A percentile compares a stretch with the other conserved stretches of the same genome.
These are phyloP conservation scores for Paramyrothecium sp. DNA, from an alignment of 2,329 filamentous ascomycete species.

Conservation along the genomic window DNA sequence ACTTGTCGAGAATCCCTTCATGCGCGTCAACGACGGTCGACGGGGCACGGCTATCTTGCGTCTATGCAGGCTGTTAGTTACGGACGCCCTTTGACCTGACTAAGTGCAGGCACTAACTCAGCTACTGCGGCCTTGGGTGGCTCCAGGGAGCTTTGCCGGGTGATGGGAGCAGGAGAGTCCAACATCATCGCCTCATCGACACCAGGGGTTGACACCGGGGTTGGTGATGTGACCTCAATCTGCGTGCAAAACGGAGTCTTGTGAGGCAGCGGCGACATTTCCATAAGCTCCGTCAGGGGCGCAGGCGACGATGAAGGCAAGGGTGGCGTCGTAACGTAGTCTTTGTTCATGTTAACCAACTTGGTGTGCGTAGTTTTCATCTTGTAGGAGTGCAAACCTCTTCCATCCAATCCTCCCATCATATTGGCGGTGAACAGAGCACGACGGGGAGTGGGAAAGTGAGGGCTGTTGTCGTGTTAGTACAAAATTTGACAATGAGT, in stretches of 20 bases:
- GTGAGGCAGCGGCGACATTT: slow-evolving; percentile 89
- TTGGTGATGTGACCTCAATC: slow-evolving; percentile 70
- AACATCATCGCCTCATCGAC: slow-evolving; percentile 49
- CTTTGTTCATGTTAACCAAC: slow-evolving; percentile 39
- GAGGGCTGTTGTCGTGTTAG: slow-evolving; percentile 28
- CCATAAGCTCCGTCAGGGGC: slow-evolving; percentile 75
- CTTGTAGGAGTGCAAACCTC: slow-evolving; percentile 22
- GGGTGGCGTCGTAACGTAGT: slow-evolving; percentile 79
- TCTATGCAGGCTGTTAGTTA: slow-evolving; percentile 38
- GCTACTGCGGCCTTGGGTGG: slow-evolving; percentile 44
- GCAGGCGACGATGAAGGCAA: slow-evolving; percentile 80
- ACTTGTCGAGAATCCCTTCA: slow-evolving; percentile 73
- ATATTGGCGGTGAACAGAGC: slow-evolving; percentile 39
- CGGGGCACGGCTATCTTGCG: slow-evolving; percentile 67
- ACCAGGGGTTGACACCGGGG: slow-evolving; percentile 53
- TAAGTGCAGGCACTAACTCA: slow-evolving; percentile 45
- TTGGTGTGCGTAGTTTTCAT: slow-evolving; percentile 15
- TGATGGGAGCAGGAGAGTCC: slow-evolving; percentile 53
- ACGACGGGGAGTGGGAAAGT: slow-evolving; percentile 39
- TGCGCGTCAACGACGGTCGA: slow-evolving; percentile 71
- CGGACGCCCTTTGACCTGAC: not conserved
- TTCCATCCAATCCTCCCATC: slow-evolving; percentile 31
- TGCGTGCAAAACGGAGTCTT: slow-evolving; percentile 69
- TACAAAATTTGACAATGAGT: slow-evolving; percentile 10
- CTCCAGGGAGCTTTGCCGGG: slow-evolving; percentile 47